These are phyloP conservation scores for Coemansia sp. DNA, from an alignment of 192 early-diverging fungal species.

Conservation along the genomic window DNA sequence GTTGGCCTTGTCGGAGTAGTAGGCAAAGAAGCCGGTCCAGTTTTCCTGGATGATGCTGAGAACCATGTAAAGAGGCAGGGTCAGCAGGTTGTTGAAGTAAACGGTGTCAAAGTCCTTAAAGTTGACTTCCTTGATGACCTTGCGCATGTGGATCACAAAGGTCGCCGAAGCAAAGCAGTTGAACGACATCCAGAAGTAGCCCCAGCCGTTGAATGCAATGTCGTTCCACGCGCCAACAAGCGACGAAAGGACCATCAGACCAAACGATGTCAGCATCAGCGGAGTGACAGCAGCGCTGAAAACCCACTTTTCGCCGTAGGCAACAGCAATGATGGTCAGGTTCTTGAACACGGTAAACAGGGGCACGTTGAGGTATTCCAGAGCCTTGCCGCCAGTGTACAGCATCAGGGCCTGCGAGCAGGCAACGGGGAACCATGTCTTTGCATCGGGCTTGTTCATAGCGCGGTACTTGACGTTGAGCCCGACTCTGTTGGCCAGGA, in stretches of 20 bases:
- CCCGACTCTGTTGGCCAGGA: slow-evolving; percentile 57
- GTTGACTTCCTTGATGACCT: slow-evolving; percentile 81
- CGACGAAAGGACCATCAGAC: slow-evolving; percentile 84
- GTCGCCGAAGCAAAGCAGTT: slow-evolving; percentile 91
- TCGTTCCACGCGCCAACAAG: slow-evolving; percentile 86
- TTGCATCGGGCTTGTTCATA: slow-evolving; percentile 65
- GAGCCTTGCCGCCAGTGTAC: slow-evolving; percentile 92
- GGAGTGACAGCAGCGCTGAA: slow-evolving; percentile 81
- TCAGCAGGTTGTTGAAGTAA: slow-evolving; percentile 94
- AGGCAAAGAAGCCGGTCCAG: slow-evolving; percentile 58
- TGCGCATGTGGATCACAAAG: slow-evolving; percentile 90
- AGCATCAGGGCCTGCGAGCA: slow-evolving; percentile 89
- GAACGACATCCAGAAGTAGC: slow-evolving; percentile 86
- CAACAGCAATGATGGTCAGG: slow-evolving; percentile 95
- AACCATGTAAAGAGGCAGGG: slow-evolving; percentile 74
- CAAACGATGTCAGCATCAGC: slow-evolving; percentile 81
- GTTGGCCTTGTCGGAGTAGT: slow-evolving; percentile 57
- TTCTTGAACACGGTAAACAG: slow-evolving; percentile 99
- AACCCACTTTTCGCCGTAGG: slow-evolving; percentile 86
- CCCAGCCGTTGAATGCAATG: slow-evolving; percentile 60
- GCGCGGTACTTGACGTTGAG: slow-evolving; percentile 66
- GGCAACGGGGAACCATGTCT: slow-evolving; percentile 85
- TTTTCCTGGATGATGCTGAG: slow-evolving; percentile 72
- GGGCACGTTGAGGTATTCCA: slow-evolving; percentile 91
- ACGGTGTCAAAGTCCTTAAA: slow-evolving; percentile 99